phyloP scores from a whole-genome alignment of 805 yeast species.

The Wickerhamiella domercqiae region DNA sequence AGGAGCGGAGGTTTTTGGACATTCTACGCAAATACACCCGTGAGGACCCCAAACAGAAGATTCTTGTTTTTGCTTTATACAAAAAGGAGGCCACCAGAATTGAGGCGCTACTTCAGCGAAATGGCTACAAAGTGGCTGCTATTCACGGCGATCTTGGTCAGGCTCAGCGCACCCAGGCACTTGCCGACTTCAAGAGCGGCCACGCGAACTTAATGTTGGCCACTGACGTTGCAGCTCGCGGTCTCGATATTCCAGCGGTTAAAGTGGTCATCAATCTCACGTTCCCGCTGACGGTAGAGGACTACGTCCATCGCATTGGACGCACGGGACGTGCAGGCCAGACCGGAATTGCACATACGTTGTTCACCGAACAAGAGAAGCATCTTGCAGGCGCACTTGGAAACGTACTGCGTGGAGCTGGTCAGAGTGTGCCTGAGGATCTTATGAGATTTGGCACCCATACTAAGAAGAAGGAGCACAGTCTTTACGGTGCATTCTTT shows the following conservation, averaged over 20 bases:
- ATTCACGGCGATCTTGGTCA: constrained; percentile 93
- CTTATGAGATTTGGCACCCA: constrained; percentile 91
- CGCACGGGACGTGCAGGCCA: constrained; percentile 98
- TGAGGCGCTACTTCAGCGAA: constrained; percentile 55
- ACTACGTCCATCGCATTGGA: constrained; percentile 93
- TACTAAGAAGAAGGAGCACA: constrained; percentile 93
- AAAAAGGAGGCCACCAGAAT: constrained; percentile 93
- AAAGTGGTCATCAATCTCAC: constrained; percentile 89
- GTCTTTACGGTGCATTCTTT: constrained; percentile 96
- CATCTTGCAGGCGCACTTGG: constrained; percentile 88
- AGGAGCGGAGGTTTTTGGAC: constrained; percentile 61
- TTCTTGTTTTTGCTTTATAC: constrained; percentile 83
- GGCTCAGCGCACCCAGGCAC: constrained; percentile 77
- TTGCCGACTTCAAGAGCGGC: constrained; percentile 74
- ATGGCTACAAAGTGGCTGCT: constrained; percentile 75
- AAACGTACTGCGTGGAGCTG: constrained; percentile 84
- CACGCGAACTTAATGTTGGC: constrained; percentile 66
- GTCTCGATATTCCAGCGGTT: constrained; percentile 93
- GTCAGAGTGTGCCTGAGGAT: constrained; percentile 91
- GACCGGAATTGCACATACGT: constrained; percentile 85
- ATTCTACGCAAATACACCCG: constrained; percentile 52
- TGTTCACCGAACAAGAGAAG: constrained; percentile 93
- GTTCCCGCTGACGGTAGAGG: constrained; percentile 92
- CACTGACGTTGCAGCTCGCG: constrained; percentile 97
- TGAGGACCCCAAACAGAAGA: constrained; percentile 53